Evolutionary conservation across 495 filamentous ascomycete genomes (phyloP).

Genomic region (Rostrohypoxylon terebratum): DNA sequence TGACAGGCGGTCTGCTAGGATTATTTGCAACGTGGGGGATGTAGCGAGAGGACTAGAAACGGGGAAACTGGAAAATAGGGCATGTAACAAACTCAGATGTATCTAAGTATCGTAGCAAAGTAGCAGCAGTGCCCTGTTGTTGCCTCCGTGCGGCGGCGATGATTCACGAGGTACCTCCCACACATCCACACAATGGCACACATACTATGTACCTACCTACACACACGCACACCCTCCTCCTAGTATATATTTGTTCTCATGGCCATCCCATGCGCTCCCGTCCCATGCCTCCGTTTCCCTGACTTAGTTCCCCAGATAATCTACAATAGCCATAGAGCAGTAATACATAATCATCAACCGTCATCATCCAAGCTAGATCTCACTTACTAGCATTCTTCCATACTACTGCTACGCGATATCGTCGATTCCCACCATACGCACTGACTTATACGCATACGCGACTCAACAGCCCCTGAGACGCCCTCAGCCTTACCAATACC

Average conservation of each 20-base stretch:
- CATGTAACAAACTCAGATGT: conserved; percentile 42
- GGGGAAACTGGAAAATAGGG: conserved; percentile 46
- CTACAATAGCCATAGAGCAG: conserved; percentile 44
- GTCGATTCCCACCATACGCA: conserved; percentile 15
- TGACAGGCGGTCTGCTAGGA: conserved; percentile 53
- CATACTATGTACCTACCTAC: too few relatives aligned
- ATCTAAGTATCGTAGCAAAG: neutral
- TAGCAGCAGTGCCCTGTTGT: conserved; percentile 24
- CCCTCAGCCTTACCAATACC: neutral
- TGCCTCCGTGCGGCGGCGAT: conserved; percentile 45
- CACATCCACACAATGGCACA: neutral
- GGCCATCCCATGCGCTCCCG: conserved; percentile 44
- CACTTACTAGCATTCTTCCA: conserved; percentile 3
- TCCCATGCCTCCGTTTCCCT: conserved; percentile 41
- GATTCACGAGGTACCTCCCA: conserved; percentile 45
- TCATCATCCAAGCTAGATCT: conserved; percentile 22
- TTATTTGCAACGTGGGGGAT: conserved; percentile 50
- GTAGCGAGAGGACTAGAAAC: conserved; percentile 15
- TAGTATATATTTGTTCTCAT: conserved; percentile 47
- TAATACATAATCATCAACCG: conserved; percentile 44
- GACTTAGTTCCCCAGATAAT: conserved; percentile 40
- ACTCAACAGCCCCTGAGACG: neutral
- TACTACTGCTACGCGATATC: conserved; percentile 23
- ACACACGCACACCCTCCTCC: conserved; percentile 22
- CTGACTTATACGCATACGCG: conserved; percentile 18